Evolutionary conservation across 2,329 filamentous ascomycete genomes (phyloP), one percentile per base, ranked within the genome.

Genomic region (Aureobasidium sp.): DNA sequence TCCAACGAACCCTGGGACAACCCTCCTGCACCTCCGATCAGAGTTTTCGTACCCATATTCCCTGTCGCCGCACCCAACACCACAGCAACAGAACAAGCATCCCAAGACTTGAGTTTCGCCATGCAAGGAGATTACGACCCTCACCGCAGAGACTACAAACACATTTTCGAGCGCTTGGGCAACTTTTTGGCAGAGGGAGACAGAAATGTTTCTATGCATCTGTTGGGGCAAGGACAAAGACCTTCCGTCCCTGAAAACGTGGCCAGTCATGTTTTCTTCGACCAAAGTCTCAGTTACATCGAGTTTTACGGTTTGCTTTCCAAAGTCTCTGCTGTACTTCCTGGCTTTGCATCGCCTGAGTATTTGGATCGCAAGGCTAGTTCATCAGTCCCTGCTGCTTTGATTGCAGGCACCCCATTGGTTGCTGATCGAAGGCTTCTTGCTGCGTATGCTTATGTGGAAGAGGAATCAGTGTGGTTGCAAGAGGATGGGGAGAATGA

Each of bases 51-150:
- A 11, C 69, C 69, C 6, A 59, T 71, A 29, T 71, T 71, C 63
- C 69, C 69, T 10, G 68, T 71, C 7, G 37, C 61, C 7, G 59
- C 67, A 1, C 62, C 64, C 15, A 48, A 63, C 16, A 41, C n/a
- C 27, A 42, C 34, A 2, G 27, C 21, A 6, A 6, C 45, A 4
- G 30, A 50, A 15, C 8, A 21, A 10, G 37, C n/a, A 30, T 29
- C 3, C 7, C 11, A 52, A 15, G 60, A 41, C 9, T 55, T 69
- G 54, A 62, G 59, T 34, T 70, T 71, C 61, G 69, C 64, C 11
- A 62, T 71, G 27, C 69, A 71, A 62, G 69, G 69, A 16, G 64
- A 69, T 50, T 71, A 70, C 55, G 69, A 70, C 15, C 64, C 66
- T 30, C 52, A 65, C 29, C 62, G 69, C 36, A 61, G 69, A 30